Evolutionary conservation across 768 basidiomycete genomes (phyloP).

Genomic region (Cystofilobasidium ferigula): DNA sequence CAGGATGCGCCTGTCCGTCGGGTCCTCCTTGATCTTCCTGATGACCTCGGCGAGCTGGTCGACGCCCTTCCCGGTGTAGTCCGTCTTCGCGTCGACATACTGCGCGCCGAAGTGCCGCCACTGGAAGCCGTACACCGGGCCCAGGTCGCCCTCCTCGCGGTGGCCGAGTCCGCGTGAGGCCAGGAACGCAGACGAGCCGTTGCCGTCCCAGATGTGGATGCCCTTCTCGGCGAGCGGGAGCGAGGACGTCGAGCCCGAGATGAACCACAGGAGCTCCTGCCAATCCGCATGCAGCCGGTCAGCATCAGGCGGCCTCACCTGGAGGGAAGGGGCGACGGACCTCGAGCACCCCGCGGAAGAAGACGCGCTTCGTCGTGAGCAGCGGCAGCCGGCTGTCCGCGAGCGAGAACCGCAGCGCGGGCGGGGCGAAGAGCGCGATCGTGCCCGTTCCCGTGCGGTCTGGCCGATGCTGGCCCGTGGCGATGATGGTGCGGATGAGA

Average conservation of each 20-base stretch:
- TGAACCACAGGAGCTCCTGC: slow-evolving; percentile 82
- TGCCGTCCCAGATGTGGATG: slow-evolving; percentile 96
- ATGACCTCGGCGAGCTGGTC: slow-evolving; percentile 87
- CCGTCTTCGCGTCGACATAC: slow-evolving; percentile 44
- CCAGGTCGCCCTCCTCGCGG: slow-evolving; percentile 79
- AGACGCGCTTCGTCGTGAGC: slow-evolving; percentile 89
- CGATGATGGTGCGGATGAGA: slow-evolving; percentile 65
- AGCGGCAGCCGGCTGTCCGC: slow-evolving; percentile 63
- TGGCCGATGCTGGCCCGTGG: slow-evolving; percentile 62
- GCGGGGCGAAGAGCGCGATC: slow-evolving; percentile 81
- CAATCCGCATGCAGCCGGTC: background rate
- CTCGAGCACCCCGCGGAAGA: slow-evolving; percentile 77
- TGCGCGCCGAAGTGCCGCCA: slow-evolving; percentile 90
- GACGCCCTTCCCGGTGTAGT: slow-evolving; percentile 70
- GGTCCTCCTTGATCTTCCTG: slow-evolving; percentile 79
- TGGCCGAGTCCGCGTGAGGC: slow-evolving; percentile 73
- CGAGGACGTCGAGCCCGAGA: slow-evolving; percentile 72
- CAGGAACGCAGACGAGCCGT: slow-evolving; percentile 76
- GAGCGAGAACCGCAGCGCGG: slow-evolving; percentile 78
- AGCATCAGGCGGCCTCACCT: background rate
- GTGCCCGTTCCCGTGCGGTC: slow-evolving; percentile 96
- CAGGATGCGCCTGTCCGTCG: slow-evolving; percentile 86
- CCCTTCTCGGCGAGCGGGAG: slow-evolving; percentile 63
- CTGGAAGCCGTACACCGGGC: slow-evolving; percentile 94
- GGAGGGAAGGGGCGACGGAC: background rate